Evolutionary conservation across 2,329 filamentous ascomycete genomes (phyloP), one percentile per base, ranked within the genome.

Genomic region (Cladosporium sp.): DNA sequence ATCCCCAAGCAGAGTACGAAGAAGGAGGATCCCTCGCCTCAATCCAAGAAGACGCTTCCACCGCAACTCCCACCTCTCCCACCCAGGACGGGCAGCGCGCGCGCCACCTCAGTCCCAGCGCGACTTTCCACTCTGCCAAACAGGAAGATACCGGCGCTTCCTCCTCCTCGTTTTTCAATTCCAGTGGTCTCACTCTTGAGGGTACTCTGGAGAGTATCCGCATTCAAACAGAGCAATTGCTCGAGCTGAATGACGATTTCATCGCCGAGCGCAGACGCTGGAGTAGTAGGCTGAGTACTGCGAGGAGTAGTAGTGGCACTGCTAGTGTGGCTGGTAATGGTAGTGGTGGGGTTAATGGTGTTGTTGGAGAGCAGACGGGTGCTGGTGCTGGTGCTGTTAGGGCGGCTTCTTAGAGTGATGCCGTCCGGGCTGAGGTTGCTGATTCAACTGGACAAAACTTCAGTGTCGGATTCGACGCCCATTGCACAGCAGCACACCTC

Each of bases 171-270:
- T n/a, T n/a, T 29, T 8, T 32, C 30, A 38, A 22, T 18, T 34
- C 43, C 42, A 43, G 41, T 27, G 34, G 47, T 4, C 55, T 58
- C 43, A 62, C 62, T 13, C 58, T 67, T n/a, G 63, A 66, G 52
- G 63, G 64, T 17, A 65, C 63, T 1, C 49, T 67, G 27, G 62
- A 61, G 27, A 64, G 61, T 41, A 55, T 65, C 24, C 58, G 59
- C 9, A 47, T 66, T 34, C 64, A 67, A 43, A 64, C 63, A 3
- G 61, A 64, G 51, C 64, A 67, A 43, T 49, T 67, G 43, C 45
- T 65, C 15, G 64, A 67, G 52, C 57, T 66, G 48, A 66, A 66
- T 44, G 59, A 65, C 24, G 64, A 67, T 45, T 66, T 67, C 37
- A 47, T 61, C 13, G 53, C 54, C 9, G 64, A 66, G 55, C 60